Evolutionary conservation across 176 grass and related monocot genomes (phyloP).

Genomic region (Pontederia paniculata): DNA sequence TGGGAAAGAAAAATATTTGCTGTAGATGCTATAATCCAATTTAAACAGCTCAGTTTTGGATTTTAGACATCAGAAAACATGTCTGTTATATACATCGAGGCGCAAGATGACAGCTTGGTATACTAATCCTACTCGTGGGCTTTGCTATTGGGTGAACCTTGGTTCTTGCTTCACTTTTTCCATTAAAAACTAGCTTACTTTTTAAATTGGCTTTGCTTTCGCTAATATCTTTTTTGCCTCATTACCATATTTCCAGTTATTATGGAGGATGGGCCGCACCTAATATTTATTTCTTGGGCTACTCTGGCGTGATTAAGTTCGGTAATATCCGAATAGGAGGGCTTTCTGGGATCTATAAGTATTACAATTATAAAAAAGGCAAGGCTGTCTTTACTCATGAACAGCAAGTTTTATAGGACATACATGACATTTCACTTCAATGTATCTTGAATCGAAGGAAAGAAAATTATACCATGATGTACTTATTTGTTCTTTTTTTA

Average conservation of each 20-base stretch:
- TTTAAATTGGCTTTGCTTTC: neutral
- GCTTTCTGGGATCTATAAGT: constrained; percentile 81
- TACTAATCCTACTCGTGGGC: no score
- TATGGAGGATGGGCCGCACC: constrained; percentile 93
- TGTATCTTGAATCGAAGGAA: neutral
- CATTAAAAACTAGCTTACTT: neutral
- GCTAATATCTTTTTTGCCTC: neutral
- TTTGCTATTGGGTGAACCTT: no score
- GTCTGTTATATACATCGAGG: no score
- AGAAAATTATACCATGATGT: neutral
- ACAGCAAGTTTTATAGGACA: constrained; percentile 7
- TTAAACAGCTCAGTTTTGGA: no score
- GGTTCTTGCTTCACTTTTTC: no score
- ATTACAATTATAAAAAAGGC: constrained; percentile 39
- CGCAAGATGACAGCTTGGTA: no score
- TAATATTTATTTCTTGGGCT: constrained; percentile 88
- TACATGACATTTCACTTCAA: constrained; percentile 10
- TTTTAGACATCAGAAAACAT: no score
- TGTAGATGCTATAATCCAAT: no score
- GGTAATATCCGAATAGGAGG: constrained; percentile 90
- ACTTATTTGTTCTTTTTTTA: no score
- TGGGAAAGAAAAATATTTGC: no score
- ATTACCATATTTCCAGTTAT: constrained; percentile 32
- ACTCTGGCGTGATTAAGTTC: constrained; percentile 83
- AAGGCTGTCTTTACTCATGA: constrained; percentile 22